These are phyloP conservation scores for Fusarium pseudoanthophilum DNA, from an alignment of 2,329 filamentous ascomycete genomes.

Conservation along the genomic window DNA sequence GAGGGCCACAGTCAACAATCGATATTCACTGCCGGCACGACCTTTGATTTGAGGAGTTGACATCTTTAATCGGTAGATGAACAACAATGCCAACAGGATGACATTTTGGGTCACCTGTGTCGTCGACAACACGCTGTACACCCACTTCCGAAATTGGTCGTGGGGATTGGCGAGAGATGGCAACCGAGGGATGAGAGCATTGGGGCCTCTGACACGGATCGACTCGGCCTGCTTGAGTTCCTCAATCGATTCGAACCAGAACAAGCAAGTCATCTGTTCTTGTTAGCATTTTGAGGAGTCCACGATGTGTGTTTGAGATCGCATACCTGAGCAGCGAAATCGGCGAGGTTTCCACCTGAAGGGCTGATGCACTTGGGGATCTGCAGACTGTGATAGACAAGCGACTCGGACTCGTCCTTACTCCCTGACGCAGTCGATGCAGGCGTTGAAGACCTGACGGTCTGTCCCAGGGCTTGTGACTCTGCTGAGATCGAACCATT, in stretches of 20 bases:
- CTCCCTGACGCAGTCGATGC: constrained; percentile 43
- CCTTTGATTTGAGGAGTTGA: constrained; percentile 90
- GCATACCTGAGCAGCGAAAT: constrained; percentile 83
- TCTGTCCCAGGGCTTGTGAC: constrained; percentile 42
- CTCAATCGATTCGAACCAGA: constrained; percentile 95
- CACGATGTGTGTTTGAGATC: not conserved
- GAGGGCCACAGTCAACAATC: constrained; percentile 89
- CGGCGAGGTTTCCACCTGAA: constrained; percentile 78
- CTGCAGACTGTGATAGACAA: constrained; percentile 71
- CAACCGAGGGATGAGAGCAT: constrained; percentile 62
- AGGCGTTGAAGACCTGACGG: constrained; percentile 52
- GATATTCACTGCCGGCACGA: constrained; percentile 91
- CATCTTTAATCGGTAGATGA: constrained; percentile 92
- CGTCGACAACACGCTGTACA: constrained; percentile 87
- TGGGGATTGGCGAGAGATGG: constrained; percentile 79
- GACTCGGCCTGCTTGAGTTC: constrained; percentile 80
- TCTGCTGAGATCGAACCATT: constrained; percentile 34
- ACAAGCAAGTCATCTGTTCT: constrained; percentile 89
- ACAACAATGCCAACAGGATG: constrained; percentile 86
- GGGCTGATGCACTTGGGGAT: constrained; percentile 81
- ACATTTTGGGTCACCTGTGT: constrained; percentile 98
- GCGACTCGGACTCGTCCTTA: constrained; percentile 54
- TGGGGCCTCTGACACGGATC: constrained; percentile 56
- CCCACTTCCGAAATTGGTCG: constrained; percentile 91
- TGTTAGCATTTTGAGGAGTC: constrained; percentile 11